phyloP scores from a whole-genome alignment of 345 rosid species.

The Brassica nigra region DNA sequence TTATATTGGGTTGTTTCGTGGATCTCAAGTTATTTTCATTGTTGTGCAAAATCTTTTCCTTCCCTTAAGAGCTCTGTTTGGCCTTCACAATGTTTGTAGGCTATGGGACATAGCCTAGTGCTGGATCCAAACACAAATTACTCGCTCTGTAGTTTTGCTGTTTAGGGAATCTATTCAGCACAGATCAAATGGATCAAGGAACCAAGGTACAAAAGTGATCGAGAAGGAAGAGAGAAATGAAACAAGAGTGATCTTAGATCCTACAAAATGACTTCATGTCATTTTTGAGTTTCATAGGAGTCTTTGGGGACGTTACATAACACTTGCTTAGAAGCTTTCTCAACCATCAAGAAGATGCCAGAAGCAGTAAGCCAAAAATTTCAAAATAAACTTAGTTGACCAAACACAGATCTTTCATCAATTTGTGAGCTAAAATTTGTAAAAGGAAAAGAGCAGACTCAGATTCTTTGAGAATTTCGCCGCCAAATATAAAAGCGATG shows the following conservation, averaged over 20 bases:
- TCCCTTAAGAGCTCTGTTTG: slow-evolving; percentile 20
- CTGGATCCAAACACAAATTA: background rate
- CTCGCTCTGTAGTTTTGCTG: background rate
- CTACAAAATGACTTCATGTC: background rate
- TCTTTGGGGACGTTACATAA: background rate
- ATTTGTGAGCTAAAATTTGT: background rate
- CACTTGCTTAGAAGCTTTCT: background rate
- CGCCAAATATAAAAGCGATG: background rate
- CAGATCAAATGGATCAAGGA: background rate
- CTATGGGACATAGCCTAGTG: background rate
- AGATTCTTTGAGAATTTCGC: background rate
- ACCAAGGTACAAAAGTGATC: background rate
- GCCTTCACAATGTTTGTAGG: background rate
- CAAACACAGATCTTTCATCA: background rate
- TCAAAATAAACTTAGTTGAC: background rate
- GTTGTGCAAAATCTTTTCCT: background rate
- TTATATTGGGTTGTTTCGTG: slow-evolving; percentile 14
- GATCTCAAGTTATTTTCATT: slow-evolving; percentile 8
- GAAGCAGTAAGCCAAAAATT: background rate
- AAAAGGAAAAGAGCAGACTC: background rate
- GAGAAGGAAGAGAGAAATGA: background rate
- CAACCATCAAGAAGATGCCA: background rate
- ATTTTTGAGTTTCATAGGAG: background rate
- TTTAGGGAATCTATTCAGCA: background rate
- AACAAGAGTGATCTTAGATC: background rate